Base-by-base conservation (phyloP, 202 grass and related monocot genomes). In the Panicum hallii region DNA sequence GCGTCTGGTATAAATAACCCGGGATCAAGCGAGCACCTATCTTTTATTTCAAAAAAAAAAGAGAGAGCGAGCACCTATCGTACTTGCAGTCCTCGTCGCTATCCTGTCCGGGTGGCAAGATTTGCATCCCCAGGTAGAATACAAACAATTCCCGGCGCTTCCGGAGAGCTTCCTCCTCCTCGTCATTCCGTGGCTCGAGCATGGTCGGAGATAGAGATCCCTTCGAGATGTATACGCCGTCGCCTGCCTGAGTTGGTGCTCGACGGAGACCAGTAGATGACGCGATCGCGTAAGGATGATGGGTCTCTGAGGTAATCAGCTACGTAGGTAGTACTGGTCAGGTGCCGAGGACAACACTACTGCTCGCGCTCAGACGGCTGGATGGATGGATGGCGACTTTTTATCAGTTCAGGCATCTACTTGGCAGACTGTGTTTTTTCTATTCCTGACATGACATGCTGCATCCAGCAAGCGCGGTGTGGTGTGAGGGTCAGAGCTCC, bases 241-340 rank as follows among this genome's bases (percentile, higher is more conserved):
- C 48, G 48, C 3, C 48, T 50, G 13, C 26, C 26, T 26, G 26
- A 53, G 52, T 20, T 55, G 7, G 52, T 20, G 17, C 19, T 46
- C 34, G 34, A 2, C 3, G 11, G 12, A 76, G 3, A 1, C 3
- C 34, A 34, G 36, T 40, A 3, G 12, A 13, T 38, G 2, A 4
- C 47, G 0, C 15, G 9, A 55, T 79, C 19, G 62, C 87, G 82
- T 89, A 80, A 75, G 6, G 53, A 53, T 85, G 87, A 89, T 55
- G 87, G 38, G 20, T 7, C 15, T 2, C 19, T 88, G 86, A 88
- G 63, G 77, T 80, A 80, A 81, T 42, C 44, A 36, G 10, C 15
- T 38, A 4, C 36, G 36, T 4, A 26, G 1, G 26, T 26, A 26
- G 26, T 26, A 48, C 9, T 48, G 11, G 17, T 67, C 36, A 65